These are phyloP conservation scores for Arxiozyma bovina DNA, from an alignment of 1,139 yeast genomes.

Conservation along the genomic window DNA sequence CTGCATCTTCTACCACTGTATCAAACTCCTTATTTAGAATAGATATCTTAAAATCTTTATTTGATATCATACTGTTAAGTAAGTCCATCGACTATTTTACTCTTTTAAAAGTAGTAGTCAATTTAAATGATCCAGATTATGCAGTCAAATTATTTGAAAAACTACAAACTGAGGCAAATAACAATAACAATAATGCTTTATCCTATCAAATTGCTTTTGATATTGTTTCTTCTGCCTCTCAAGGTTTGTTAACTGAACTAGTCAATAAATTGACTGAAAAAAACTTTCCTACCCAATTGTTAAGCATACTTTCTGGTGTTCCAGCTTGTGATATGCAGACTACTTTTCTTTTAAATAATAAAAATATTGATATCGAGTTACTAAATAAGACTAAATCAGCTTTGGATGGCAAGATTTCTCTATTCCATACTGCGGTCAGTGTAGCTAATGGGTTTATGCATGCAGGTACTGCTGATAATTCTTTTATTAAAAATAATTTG, in stretches of 20 bases:
- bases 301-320: conserved; percentile 75
- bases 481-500: conserved; percentile 79
- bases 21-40: conserved; percentile 58
- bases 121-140: conserved; percentile 64
- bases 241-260: conserved; percentile 68
- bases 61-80: conserved; percentile 49
- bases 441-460: conserved; percentile 92
- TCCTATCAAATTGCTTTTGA: conserved; percentile 96
- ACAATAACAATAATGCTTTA: conserved; percentile 29
- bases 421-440: conserved; percentile 93
- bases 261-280: conserved; percentile 38
- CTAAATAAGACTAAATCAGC: conserved; percentile 72
- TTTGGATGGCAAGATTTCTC: conserved; percentile 85
- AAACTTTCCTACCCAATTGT: conserved; percentile 42
- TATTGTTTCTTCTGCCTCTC: conserved; percentile 87
- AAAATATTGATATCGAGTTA: conserved; percentile 77
- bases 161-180: conserved; percentile 35
- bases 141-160: conserved; percentile 63
- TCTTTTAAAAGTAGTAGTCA: conserved; percentile 78
- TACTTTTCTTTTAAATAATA: conserved; percentile 78
- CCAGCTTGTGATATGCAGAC: conserved; percentile 92
- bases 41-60: conserved; percentile 54
- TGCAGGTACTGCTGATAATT: conserved; percentile 94
- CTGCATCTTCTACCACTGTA: conserved; percentile 62
- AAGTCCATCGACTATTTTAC: conserved; percentile 70